Evolutionary conservation across 208 protist genomes (phyloP), one percentile per base, ranked within the genome.

Genomic region (Tetramitus jugosus): DNA sequence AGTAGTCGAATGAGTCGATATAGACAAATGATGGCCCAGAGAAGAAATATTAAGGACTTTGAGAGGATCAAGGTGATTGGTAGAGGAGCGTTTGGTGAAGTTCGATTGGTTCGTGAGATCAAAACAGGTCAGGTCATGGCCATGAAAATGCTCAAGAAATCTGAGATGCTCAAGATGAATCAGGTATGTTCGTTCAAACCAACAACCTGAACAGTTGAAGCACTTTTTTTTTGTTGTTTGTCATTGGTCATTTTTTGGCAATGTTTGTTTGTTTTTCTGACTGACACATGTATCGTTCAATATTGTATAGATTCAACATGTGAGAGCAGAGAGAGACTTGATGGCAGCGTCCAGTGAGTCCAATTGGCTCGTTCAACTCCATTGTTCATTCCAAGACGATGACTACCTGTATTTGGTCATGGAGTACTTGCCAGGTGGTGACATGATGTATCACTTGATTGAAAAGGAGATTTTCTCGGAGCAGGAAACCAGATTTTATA

Each of bases 351-450:
- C 49, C 26, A 89, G 88, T 3, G 88, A 89, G 1, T 80, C 83
- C 49, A 81, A 78, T 40, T 62, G 56, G 56, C 10, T 67, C 4
- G 92, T 95, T 35, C 77, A 87, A 43, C 84, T 96, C 8, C 87
- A 93, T 76, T 85, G 86, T n/a, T 93, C 87, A 78, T 96, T 96
- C 65, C 92, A 96, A 83, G 92, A 95, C 79, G 83, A 92, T 26
- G 75, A 89, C 33, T 91, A 95, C 76, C 84, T 96, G 3, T 95
- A 95, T 83, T 91, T 96, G 86, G 85, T 95, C 39, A 95, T 96
- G 92, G 92, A 96, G 77, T 96, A 95, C 85, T 91, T 94, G 85
- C 91, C 91, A 0, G 93, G 87, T 14, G 91, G 93, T 3, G 93
- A 96, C 78, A 91, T 96, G 90, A 95, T 95, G 74, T 88, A 87